These are phyloP conservation scores for Colletotrichum trifolii DNA, from an alignment of 2,329 filamentous ascomycete species.

Conservation along the genomic window DNA sequence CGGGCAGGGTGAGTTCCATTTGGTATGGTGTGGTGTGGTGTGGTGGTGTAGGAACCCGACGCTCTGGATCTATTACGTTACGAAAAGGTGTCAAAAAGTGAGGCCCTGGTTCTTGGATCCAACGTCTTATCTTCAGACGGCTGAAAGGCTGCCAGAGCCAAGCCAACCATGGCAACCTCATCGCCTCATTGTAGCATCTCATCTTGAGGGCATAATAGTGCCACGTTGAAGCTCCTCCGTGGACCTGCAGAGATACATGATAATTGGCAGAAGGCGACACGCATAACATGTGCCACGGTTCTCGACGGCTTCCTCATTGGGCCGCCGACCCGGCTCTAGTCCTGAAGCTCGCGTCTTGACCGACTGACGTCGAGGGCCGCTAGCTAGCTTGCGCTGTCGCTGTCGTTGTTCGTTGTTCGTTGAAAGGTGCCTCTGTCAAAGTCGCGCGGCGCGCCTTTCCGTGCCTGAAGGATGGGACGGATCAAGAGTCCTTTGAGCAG, in stretches of 20 bases:
- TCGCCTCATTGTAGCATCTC: not conserved
- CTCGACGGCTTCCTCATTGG: slow-evolving; percentile 12
- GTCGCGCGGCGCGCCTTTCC: slow-evolving; percentile 6
- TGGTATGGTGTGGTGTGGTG: not conserved
- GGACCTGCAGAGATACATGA: too few relatives aligned
- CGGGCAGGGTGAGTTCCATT: not conserved
- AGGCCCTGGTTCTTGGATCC: not conserved
- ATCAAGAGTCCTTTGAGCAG: not conserved
- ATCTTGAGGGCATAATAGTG: too few relatives aligned
- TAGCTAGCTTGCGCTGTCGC: too few relatives aligned
- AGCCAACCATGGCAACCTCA: slow-evolving; percentile 12
- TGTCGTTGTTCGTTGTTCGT: not conserved
- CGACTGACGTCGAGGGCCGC: not conserved
- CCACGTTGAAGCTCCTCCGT: too few relatives aligned
- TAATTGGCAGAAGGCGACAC: not conserved
- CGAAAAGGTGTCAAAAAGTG: slow-evolving; percentile 20
- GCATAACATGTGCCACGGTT: not conserved
- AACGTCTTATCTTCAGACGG: slow-evolving; percentile 14
- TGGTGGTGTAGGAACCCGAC: slow-evolving; percentile 9
- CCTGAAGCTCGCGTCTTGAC: not conserved
- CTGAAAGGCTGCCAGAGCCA: not conserved
- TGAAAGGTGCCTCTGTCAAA: not conserved
- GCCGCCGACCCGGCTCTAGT: slow-evolving; percentile 11
- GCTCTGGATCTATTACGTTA: slow-evolving; percentile 37
- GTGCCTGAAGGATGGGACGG: slow-evolving; percentile 1